Evolutionary conservation across 371 early-diverging fungal species (phyloP), one percentile per base, ranked within the genome.

Genomic region (Umbelopsis sp.): DNA sequence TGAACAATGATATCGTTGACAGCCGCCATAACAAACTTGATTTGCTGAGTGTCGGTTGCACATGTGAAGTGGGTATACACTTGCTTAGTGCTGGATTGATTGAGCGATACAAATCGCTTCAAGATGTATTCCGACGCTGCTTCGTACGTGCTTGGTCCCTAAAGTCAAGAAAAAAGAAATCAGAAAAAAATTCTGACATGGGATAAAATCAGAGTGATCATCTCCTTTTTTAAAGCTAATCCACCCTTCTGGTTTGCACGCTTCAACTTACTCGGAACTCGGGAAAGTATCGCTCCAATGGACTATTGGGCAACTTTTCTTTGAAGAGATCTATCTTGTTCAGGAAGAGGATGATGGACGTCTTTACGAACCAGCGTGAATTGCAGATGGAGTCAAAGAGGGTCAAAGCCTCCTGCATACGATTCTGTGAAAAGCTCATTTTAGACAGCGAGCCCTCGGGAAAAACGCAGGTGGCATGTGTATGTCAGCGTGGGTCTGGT

Each of bases 271-370:
- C 91, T 24, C 64, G 78, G 73, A 89, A 94, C 48, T 93, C 93
- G 1, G 86, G 83, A 77, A 93, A 94, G 79, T 86, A 93, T 8
- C 87, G 74, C 7, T 71, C 70, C 50, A 94, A 76, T 7, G 92
- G 90, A 24, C 84, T 85, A 44, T 78, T 74, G 20, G 80, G 78
- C 22, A 94, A 66, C 70, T 94, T 94, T 63, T 88, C 84, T 63
- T 82, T 83, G 80, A 94, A 92, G 44, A 93, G 72, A 73, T 94
- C 94, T 66, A 93, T 89, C 76, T 94, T 94, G 82, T 94, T 94
- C 44, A 94, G 74, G 80, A 94, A 94, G 9, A 94, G 82, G 68
- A 94, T 93, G 52, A 94, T 90, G 14, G 90, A 90, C 2, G 93
- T 93, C 66, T 89, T 87, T 68, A 86, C 80, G 74, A 94, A 92